Percentiles rank a stretch among this genome's conserved stretches.
phyloP scores from a whole-genome alignment of 2,329 filamentous ascomycete species.

The Pyrenochaeta sp. region DNA sequence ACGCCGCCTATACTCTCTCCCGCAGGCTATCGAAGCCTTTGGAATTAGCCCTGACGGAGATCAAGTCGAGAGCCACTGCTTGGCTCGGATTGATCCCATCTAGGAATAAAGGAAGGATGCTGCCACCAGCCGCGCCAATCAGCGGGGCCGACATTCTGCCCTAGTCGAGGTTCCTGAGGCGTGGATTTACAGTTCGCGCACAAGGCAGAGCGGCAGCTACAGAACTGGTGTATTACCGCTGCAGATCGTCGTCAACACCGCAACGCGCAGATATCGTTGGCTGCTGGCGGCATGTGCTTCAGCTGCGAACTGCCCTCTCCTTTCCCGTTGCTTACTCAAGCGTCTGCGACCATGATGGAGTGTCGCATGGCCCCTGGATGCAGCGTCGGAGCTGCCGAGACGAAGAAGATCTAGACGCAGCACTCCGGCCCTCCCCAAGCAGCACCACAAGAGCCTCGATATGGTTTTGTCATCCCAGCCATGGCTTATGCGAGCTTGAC shows the following conservation, averaged over 20 bases:
- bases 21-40: conserved; percentile 42
- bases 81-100: conserved; percentile 29
- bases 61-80: conserved; percentile 42
- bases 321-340: conserved; percentile 5
- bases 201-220: conserved; percentile 10
- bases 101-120: conserved; percentile 8
- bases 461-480: not conserved
- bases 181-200: conserved; percentile 31
- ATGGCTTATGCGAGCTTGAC: conserved; percentile 13
- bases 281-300: conserved; percentile 13
- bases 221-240: conserved; percentile 18
- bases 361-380: conserved; percentile 21
- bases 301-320: conserved; percentile 33
- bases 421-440: not conserved
- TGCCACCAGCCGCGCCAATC: not conserved
- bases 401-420: conserved; percentile 13
- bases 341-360: conserved; percentile 16
- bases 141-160: not conserved
- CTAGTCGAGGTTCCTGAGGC: conserved; percentile 20
- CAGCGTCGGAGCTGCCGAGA: conserved; percentile 24
- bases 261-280: conserved; percentile 16
- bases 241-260: conserved; percentile 11
- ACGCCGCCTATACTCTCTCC: conserved; percentile 38
- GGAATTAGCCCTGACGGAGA: conserved; percentile 42
- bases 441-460: conserved; percentile 5